Conservation (phyloP, 2,329 filamentous ascomycete species). For the Talaromyces islandicus region DNA sequence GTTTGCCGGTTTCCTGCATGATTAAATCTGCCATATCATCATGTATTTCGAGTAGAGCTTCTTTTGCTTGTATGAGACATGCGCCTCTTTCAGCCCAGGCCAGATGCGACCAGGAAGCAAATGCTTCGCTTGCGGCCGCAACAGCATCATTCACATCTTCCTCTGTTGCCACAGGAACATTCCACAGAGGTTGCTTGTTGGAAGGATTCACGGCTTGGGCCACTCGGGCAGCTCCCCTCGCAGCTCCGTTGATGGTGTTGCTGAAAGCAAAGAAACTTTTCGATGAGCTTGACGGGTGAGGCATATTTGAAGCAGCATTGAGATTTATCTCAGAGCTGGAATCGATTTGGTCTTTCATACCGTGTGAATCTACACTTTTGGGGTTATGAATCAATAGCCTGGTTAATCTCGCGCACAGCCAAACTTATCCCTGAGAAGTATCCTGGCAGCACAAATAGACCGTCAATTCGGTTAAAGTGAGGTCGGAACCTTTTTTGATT, state of each 20-base stretch:
- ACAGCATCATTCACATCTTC: slow-evolving; percentile 45
- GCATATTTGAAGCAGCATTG: neutral
- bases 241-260: slow-evolving; percentile 43
- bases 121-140: slow-evolving; percentile 40
- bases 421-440: neutral
- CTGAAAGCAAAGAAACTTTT: slow-evolving; percentile 27
- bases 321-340: neutral
- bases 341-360: neutral
- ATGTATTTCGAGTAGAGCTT: slow-evolving; percentile 35
- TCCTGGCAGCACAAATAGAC: neutral
- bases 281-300: neutral
- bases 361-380: neutral
- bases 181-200: slow-evolving; percentile 40
- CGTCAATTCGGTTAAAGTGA: neutral
- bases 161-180: slow-evolving; percentile 39
- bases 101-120: slow-evolving; percentile 43
- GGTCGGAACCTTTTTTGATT: neutral
- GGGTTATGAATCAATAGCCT: neutral
- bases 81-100: slow-evolving; percentile 39
- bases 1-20: slow-evolving; percentile 49
- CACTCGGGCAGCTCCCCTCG: slow-evolving; percentile 25
- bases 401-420: neutral
- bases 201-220: slow-evolving; percentile 41
- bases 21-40: slow-evolving; percentile 42
- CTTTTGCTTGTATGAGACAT: slow-evolving; percentile 35